Base-by-base conservation (phyloP, 345 rosid species). In the Adansonia digitata region DNA sequence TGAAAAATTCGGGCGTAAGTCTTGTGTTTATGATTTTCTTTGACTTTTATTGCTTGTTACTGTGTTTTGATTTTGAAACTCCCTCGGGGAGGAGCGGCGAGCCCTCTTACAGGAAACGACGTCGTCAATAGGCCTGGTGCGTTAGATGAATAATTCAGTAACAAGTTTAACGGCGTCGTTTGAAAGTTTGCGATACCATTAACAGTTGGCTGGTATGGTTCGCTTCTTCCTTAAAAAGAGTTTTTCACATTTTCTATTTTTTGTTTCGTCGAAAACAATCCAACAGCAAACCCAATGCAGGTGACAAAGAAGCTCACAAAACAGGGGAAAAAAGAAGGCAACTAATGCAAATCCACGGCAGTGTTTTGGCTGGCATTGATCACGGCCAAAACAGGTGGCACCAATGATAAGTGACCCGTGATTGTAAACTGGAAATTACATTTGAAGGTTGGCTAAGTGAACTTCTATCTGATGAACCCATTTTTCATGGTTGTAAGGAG, bases 381-480 rank as follows among this genome's bases (percentile, higher is more conserved):
- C 1, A 75, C 78, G 2, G 84, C 87, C 49, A 79, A 79, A 35
- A 94, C 98, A 1, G 98, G 97, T 1, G 97, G 94, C 18, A 94
- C 83, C 75, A 94, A 63, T 10, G 98, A 94, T 37, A 94, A 77
- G 92, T 87, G 24, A 94, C 97, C 1, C 98, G 91, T 0, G 98
- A 94, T 2, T 91, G 85, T 0, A 84, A 55, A 77, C 93, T 88
- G 0, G 97, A 87, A 12, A 92, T 82, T 17, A 92, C 57, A 77
- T 92, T 97, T 24, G 97, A 88, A 11, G 90, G 12, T 79, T 94
- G 98, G 51, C 97, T 97, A 20, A 78, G 80, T 0, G 97, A 94
- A 86, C 97, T 90, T 69, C 98, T 79, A 80, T n/a, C n/a, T 94
- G 98, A 13, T 86, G 61, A n/a, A 89, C 82, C 98, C 97, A 94